Evolutionary conservation across 1,284 basidiomycete species (phyloP), one percentile per base, ranked within the genome.

Genomic region (Tylopilus orsonianus): DNA sequence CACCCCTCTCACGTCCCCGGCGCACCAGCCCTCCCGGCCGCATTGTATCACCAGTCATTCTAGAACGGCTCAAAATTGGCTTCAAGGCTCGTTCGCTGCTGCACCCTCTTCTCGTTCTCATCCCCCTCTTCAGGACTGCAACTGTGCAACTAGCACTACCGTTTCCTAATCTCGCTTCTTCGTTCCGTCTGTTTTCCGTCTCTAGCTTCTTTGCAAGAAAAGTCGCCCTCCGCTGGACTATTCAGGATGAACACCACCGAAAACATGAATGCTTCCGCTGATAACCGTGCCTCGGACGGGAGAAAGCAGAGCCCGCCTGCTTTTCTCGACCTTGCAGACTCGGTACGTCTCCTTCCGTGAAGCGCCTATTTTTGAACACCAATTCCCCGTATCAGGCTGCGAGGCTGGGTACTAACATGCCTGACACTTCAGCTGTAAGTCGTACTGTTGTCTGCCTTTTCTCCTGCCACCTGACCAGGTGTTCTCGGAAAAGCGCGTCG

Each of bases 241-340:
- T 71, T 72, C 67, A 75, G 75, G 78, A 87, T 89, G 86, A 85
- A 79, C 72, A 71, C 72, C 69, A 70, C 74, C 71, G 71, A 79
- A 75, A 80, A 87, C 73, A 76, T 79, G 80, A 84, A 72, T 73
- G 72, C 77, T 67, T 77, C 81, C 75, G 78, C 72, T 78, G 80
- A 87, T 82, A 79, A 80, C 80, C 77, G 74, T 66, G 71, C 78
- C 65, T 72, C 77, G 50, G 83, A 83, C 62, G 85, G 83, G 56
- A 77, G 83, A 66, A 90, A 87, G 74, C 85, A 87, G 64, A 89
- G 85, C 69, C 89, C 90, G 13, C 88, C 90, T 55, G 90, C 90
- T 52, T 93, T 93, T 71, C 75, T 93, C 67, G 90, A 93, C 75
- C 80, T 93, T 56, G 90, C 90, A 48, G 90, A 93, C 72, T 91